Percentiles rank a stretch among this genome's conserved stretches.
These are phyloP conservation scores for Brettanomyces nanus DNA, from an alignment of 805 yeast species.

Conservation along the genomic window DNA sequence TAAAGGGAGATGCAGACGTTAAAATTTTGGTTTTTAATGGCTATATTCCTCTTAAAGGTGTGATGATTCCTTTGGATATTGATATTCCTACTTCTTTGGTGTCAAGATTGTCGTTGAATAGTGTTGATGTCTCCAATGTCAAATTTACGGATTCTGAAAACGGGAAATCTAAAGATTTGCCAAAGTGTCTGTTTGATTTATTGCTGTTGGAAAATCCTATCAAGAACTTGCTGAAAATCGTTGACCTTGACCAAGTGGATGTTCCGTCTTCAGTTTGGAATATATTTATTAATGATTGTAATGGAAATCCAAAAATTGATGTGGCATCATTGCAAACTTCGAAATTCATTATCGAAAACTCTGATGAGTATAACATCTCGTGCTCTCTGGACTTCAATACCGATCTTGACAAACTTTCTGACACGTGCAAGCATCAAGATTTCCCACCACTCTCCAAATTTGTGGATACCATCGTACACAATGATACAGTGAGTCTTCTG, in stretches of 20 bases:
- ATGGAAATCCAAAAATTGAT: constrained; percentile 19
- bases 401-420: constrained; percentile 5
- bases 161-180: constrained; percentile 13
- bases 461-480: constrained; percentile 7
- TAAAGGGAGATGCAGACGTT: constrained; percentile 28
- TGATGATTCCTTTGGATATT: constrained; percentile 25
- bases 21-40: constrained; percentile 26
- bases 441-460: constrained; percentile 13
- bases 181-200: constrained; percentile 15
- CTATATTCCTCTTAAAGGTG: constrained; percentile 23
- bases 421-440: constrained; percentile 6
- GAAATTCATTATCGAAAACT: constrained; percentile 4
- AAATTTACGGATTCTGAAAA: constrained; percentile 17
- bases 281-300: constrained; percentile 30
- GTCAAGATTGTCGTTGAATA: constrained; percentile 10
- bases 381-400: constrained; percentile 7
- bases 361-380: constrained; percentile 8
- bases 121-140: constrained; percentile 18
- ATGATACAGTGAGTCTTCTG: constrained; percentile 5
- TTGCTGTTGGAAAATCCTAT: constrained; percentile 11
- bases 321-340: constrained; percentile 19
- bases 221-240: constrained; percentile 6
- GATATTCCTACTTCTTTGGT: constrained; percentile 19
- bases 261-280: constrained; percentile 33
- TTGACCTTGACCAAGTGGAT: constrained; percentile 8